Evolutionary conservation across 805 yeast species (phyloP), one percentile per base, ranked within the genome.

Genomic region (Metahyphopichia silvanorum): DNA sequence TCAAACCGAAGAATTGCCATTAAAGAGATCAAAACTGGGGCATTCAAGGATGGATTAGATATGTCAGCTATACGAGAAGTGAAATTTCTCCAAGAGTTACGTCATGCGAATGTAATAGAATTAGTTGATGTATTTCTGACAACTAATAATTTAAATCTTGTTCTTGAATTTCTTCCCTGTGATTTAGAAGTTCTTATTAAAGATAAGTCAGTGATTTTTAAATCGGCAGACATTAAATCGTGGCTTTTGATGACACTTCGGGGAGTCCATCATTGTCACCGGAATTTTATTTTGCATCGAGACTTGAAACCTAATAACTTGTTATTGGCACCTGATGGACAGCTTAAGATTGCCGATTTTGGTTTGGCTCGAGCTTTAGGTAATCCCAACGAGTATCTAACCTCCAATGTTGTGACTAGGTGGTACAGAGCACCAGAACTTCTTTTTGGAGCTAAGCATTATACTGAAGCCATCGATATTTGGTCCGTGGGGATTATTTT

Each of bases 11-110:
- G 71, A 32, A 82, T 93, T 21, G 99, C 99, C 43, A 82, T 94
- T 39, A 93, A 93, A 53, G 96, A 88, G 66, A 93, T 93, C 69
- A 93, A 93, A 51, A 83, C 95, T 0, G 94, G 95, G 2, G 81
- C 84, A 38, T 89, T 89, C 66, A 87, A 88, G 55, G 98, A 93
- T 62, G 99, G 99, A 0, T 63, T 93, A 32, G 98, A 93, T 60
- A 91, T 93, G 96, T 84, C 95, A 16, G 98, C 98, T 23, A 76
- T 88, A n/a, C 58, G 97, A 43, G 97, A 89, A 55, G 87, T 88
- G 42, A 89, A 88, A 49, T 87, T 84, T 49, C 62, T 88, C 14
- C 95, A 86, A 49, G 97, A 89, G 47, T 56, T 89, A 34, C 72
- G 74, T 29, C 73, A 57, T 53, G 69, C 63, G 14, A 89, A 89